Percentiles rank a stretch among this genome's conserved stretches.
Conservation (phyloP, 805 yeast genomes). For the Isabelozyma heimii region DNA sequence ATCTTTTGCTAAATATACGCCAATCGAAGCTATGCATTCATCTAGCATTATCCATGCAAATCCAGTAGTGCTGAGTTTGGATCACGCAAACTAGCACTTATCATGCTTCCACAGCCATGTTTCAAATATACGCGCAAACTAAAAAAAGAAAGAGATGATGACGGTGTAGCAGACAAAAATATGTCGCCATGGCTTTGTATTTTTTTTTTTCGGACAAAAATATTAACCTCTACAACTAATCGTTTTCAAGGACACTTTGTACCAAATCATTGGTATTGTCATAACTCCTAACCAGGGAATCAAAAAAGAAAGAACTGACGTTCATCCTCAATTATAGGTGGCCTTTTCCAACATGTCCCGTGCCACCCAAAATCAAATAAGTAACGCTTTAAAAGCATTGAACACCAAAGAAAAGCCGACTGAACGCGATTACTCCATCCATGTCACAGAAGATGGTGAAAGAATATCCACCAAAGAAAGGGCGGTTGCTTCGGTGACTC, state of each 20-base stretch:
- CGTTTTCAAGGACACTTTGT: too few species aligned
- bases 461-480: slow-evolving; percentile 55
- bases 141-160: neutral
- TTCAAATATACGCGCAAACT: neutral
- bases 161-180: neutral
- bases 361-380: slow-evolving; percentile 40
- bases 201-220: too few species aligned
- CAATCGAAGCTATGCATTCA: too few species aligned
- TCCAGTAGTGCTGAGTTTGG: neutral
- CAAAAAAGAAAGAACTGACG: too few species aligned
- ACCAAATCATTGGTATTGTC: too few species aligned
- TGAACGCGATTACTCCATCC: slow-evolving; percentile 40
- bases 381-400: slow-evolving; percentile 63
- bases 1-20: too few species aligned
- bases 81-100: neutral
- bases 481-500: slow-evolving; percentile 52
- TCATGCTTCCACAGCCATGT: neutral
- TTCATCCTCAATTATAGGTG: too few species aligned
- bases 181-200: neutral
- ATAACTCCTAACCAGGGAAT: too few species aligned
- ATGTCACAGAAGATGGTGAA: slow-evolving; percentile 59
- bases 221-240: too few species aligned
- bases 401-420: slow-evolving; percentile 34
- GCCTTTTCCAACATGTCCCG: neutral
- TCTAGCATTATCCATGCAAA: too few species aligned